Evolutionary conservation across 352 stramenopile species (phyloP).

Genomic region (Plasmopara muralis): DNA sequence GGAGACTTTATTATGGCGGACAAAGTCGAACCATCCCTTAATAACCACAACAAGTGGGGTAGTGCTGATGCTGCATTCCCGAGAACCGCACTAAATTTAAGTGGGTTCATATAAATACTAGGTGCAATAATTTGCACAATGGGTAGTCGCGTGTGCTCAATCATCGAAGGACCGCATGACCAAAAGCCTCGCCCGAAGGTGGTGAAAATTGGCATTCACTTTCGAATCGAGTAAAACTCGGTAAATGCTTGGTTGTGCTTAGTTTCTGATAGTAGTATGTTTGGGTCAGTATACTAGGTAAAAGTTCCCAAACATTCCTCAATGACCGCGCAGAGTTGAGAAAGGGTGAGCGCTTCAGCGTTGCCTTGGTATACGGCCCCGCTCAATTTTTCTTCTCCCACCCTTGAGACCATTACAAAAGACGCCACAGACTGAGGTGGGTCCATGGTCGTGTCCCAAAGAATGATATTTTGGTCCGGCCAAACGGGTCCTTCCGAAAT

Average conservation of each 20-base stretch:
- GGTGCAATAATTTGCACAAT: slow-evolving; percentile 1
- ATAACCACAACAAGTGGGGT: background rate
- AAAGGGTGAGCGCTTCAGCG: background rate
- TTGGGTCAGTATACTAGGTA: background rate
- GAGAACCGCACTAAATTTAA: background rate
- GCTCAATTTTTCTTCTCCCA: background rate
- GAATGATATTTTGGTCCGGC: too few relatives aligned
- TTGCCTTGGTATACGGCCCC: background rate
- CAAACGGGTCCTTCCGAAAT: too few relatives aligned
- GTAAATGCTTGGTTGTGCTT: too few relatives aligned
- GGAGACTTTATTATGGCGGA: background rate
- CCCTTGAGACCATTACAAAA: background rate
- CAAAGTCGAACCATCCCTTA: background rate
- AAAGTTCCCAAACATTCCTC: background rate
- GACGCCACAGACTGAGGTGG: background rate
- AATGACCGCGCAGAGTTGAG: slow-evolving; percentile 1
- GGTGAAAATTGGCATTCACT: too few relatives aligned
- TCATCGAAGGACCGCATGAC: background rate
- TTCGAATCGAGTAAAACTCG: too few relatives aligned
- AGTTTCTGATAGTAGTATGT: background rate
- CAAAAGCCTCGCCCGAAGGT: background rate
- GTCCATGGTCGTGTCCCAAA: too few relatives aligned
- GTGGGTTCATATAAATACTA: background rate
- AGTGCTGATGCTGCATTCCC: background rate
- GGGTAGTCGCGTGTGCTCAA: background rate